Conservation (phyloP, 768 basidiomycete species). For the Trametes cubensis region DNA sequence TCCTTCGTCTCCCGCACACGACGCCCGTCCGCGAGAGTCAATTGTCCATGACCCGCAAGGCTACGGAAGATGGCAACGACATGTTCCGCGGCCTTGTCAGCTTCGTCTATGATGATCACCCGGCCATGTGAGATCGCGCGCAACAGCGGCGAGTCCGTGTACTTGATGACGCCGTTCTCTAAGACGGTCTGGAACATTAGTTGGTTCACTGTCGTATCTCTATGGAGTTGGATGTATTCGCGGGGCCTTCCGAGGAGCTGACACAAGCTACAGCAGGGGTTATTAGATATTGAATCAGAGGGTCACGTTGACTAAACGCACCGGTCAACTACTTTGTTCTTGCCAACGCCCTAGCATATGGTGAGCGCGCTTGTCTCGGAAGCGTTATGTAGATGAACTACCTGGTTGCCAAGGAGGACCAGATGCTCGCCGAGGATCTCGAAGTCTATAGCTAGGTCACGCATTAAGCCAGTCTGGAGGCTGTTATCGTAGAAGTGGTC, state of each 20-base stretch:
- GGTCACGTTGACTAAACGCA: constrained; percentile 29
- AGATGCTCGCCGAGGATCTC: constrained; percentile 65
- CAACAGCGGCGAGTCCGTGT: constrained; percentile 67
- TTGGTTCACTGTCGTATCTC: constrained; percentile 71
- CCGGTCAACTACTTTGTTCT: constrained; percentile 72
- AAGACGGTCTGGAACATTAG: constrained; percentile 70
- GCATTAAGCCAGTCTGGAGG: constrained; percentile 66
- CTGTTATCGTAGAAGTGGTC: constrained; percentile 74
- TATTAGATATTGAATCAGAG: not conserved
- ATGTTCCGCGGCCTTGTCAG: constrained; percentile 74
- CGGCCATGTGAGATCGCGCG: constrained; percentile 63
- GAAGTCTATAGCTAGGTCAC: constrained; percentile 63
- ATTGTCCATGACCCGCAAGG: constrained; percentile 64
- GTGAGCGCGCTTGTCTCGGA: not conserved
- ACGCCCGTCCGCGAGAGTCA: constrained; percentile 65
- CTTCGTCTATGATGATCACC: constrained; percentile 71
- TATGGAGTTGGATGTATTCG: constrained; percentile 72
- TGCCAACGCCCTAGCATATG: constrained; percentile 58
- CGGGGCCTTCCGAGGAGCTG: constrained; percentile 64
- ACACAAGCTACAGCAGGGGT: constrained; percentile 45
- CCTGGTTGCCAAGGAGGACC: constrained; percentile 70
- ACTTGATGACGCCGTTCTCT: constrained; percentile 57
- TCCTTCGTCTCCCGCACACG: constrained; percentile 51
- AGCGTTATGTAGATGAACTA: constrained; percentile 27
- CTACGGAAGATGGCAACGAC: constrained; percentile 74